phyloP scores from a whole-genome alignment of 1,284 basidiomycete genomes.

The Sphaerobolus stellatus region DNA sequence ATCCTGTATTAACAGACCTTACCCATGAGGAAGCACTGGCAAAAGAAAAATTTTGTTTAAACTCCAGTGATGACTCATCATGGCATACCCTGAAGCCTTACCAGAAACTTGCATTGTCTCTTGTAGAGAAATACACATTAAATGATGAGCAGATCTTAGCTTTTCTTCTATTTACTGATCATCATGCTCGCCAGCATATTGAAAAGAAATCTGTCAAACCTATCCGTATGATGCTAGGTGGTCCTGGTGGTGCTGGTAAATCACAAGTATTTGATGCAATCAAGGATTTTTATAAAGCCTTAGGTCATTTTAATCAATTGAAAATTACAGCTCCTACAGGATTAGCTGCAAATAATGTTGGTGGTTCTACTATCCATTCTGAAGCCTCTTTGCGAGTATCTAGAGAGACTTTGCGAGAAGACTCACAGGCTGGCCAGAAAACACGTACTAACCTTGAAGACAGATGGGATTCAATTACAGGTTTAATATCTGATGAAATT shows the following conservation, averaged over 20 bases:
- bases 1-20: too few relatives aligned
- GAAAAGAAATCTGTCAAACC: too few relatives aligned
- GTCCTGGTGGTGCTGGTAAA: slow-evolving; percentile 8
- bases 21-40: too few relatives aligned
- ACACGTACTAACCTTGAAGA: not conserved
- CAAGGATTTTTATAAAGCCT: not conserved
- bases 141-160: slow-evolving; percentile 1
- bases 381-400: not conserved
- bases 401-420: not conserved
- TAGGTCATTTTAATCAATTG: not conserved
- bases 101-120: not conserved
- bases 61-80: too few relatives aligned
- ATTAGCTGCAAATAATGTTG: slow-evolving; percentile 3
- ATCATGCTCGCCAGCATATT: not conserved
- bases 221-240: not conserved
- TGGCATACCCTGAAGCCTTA: not conserved
- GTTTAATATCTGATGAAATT: slow-evolving; percentile 2
- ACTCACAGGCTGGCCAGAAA: not conserved
- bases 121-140: not conserved
- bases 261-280: slow-evolving; percentile 6
- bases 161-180: slow-evolving; percentile 2
- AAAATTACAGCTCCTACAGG: slow-evolving; percentile 7
- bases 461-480: not conserved
- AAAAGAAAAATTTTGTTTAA: too few relatives aligned
- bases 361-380: not conserved